These are phyloP conservation scores for Suillus sp. DNA, from an alignment of 768 basidiomycete species.

Conservation along the genomic window DNA sequence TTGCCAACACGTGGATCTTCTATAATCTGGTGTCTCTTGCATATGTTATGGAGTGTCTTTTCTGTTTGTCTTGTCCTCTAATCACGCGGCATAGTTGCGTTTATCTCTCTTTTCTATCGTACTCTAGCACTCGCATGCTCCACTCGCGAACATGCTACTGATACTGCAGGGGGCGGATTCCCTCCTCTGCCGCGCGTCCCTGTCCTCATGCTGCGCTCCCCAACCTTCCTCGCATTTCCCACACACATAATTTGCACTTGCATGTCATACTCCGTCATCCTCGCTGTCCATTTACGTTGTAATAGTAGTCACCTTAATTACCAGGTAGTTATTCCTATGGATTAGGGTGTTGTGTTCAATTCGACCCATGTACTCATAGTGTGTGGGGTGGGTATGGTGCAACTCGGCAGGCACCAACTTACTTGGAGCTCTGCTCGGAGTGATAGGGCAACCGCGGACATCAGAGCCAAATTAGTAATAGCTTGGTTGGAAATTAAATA, in stretches of 20 bases:
- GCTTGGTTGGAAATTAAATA: no score
- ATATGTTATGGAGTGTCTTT: slow-evolving; percentile 23
- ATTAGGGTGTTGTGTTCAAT: slow-evolving; percentile 13
- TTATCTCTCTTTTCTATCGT: slow-evolving; percentile 28
- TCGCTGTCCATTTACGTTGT: slow-evolving; percentile 36
- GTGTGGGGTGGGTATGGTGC: no score
- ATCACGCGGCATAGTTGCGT: slow-evolving; percentile 5
- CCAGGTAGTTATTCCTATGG: slow-evolving; percentile 17
- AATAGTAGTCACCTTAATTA: slow-evolving; percentile 32
- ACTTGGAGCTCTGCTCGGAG: no score
- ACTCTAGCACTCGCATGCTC: slow-evolving; percentile 17
- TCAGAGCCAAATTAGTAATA: no score
- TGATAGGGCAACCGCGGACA: no score
- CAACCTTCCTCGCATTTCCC: slow-evolving; percentile 8
- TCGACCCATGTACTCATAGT: slow-evolving; percentile 1
- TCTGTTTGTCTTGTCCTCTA: slow-evolving; percentile 16
- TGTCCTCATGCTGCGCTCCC: slow-evolving; percentile 6
- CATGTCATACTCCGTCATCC: slow-evolving; percentile 13
- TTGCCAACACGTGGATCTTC: slow-evolving; percentile 20
- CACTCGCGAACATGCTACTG: slow-evolving; percentile 4
- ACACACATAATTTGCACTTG: slow-evolving; percentile 12
- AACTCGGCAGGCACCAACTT: no score
- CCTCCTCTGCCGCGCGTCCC: slow-evolving; percentile 2
- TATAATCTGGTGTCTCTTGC: slow-evolving; percentile 24
- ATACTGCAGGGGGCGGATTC: slow-evolving; percentile 6